phyloP scores from a whole-genome alignment of 2,329 filamentous ascomycete species.

The Furcasterigmium furcatum region DNA sequence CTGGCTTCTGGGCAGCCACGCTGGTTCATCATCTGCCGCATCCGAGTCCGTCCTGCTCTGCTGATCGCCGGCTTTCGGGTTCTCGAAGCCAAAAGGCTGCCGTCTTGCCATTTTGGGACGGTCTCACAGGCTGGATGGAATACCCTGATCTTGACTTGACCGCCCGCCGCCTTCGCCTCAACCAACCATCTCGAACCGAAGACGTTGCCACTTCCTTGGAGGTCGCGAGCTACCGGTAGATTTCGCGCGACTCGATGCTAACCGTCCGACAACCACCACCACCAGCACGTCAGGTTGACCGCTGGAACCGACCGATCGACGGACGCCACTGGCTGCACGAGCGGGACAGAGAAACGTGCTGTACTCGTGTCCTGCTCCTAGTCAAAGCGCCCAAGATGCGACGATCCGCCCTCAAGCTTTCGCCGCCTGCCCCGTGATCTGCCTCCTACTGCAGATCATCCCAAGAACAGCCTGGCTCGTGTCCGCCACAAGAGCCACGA shows the following conservation, averaged over 20 bases:
- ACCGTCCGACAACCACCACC: too few species aligned
- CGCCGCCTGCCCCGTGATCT: neutral
- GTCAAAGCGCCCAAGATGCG: neutral
- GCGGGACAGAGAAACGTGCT: conserved; percentile 1
- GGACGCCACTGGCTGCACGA: neutral
- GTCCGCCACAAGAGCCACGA: neutral
- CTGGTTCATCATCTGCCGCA: too few species aligned
- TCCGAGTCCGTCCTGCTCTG: too few species aligned
- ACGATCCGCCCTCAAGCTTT: conserved; percentile 1
- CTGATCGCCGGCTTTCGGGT: too few species aligned
- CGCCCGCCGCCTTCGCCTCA: too few species aligned
- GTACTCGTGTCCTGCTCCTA: neutral
- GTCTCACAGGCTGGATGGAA: too few species aligned
- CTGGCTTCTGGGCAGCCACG: too few species aligned
- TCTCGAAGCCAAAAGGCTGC: too few species aligned
- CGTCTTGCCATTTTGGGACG: too few species aligned
- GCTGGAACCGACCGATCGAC: neutral
- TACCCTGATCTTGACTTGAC: too few species aligned
- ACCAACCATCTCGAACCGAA: too few species aligned
- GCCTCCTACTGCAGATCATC: neutral
- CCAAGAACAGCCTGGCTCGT: neutral
- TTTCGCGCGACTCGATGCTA: neutral
- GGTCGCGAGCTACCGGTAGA: neutral
- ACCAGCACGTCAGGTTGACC: neutral
- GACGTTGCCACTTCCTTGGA: neutral